These are phyloP conservation scores for Rubia tinctorum DNA, from an alignment of 305 asterid genomes.

Conservation along the genomic window DNA sequence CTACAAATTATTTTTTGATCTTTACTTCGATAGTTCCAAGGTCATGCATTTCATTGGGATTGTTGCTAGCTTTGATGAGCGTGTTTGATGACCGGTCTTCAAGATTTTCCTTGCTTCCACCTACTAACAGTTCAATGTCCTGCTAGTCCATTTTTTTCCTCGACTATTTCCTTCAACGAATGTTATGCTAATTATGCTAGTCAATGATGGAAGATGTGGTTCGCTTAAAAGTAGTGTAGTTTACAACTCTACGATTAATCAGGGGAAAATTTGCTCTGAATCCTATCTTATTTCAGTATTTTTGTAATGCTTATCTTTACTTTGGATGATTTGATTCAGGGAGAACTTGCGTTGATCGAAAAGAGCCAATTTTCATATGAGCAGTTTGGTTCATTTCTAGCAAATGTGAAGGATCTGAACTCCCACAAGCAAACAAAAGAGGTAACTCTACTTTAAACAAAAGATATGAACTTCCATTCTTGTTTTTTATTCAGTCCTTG, in stretches of 20 bases:
- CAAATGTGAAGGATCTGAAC: conserved; percentile 89
- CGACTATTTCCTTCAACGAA: background rate
- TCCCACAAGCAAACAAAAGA: conserved; percentile 94
- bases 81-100: conserved; percentile 61
- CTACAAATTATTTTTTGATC: no score
- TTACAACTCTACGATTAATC: no score
- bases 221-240: background rate
- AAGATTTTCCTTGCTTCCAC: conserved; percentile 43
- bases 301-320: background rate
- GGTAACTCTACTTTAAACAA: conserved; percentile 29
- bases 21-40: conserved; percentile 33
- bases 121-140: conserved; percentile 66
- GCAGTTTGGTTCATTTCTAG: conserved; percentile 85
- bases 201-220: background rate
- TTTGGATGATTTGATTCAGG: conserved; percentile 37
- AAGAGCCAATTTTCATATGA: conserved; percentile 83
- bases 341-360: conserved; percentile 89
- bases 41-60: conserved; percentile 59
- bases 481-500: no score
- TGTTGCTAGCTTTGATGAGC: conserved; percentile 78
- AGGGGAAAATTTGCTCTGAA: background rate
- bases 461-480: no score
- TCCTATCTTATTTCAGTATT: background rate
- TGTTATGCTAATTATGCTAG: background rate
- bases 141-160: conserved; percentile 27